phyloP scores from a whole-genome alignment of 192 early-diverging fungal genomes.

The Dissophora ornata region DNA sequence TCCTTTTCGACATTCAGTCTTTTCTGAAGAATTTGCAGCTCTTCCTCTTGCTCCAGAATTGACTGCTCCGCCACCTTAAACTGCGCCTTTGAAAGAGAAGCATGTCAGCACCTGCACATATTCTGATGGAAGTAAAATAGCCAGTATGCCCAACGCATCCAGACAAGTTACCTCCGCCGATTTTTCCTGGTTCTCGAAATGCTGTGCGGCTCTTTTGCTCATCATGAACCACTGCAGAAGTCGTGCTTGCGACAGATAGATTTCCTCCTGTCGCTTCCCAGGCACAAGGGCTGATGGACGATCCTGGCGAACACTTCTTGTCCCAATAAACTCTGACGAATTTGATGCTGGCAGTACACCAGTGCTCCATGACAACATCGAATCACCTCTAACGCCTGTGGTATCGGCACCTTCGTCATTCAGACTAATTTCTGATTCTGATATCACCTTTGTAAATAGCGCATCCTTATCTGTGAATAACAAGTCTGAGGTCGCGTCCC shows the following conservation, averaged over 20 bases:
- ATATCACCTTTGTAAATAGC: neutral
- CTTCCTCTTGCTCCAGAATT: slow-evolving; percentile 16
- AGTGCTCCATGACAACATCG: neutral
- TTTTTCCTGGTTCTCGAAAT: slow-evolving; percentile 25
- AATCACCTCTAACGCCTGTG: too few species aligned
- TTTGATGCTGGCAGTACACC: too few species aligned
- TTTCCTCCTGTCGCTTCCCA: slow-evolving; percentile 30
- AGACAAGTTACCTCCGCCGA: slow-evolving; percentile 20
- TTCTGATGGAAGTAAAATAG: too few species aligned
- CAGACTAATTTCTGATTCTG: neutral
- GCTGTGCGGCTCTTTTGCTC: slow-evolving; percentile 5
- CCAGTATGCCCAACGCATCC: neutral
- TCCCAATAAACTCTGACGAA: neutral
- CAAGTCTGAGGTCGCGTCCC: neutral
- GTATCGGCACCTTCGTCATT: neutral
- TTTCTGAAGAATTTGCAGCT: slow-evolving; percentile 7
- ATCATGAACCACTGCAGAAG: slow-evolving; percentile 38
- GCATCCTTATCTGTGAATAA: neutral
- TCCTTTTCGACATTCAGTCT: slow-evolving; percentile 31
- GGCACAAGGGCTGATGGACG: neutral
- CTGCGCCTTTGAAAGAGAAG: slow-evolving; percentile 4
- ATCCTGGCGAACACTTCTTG: slow-evolving; percentile 21
- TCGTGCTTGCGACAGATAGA: slow-evolving; percentile 39
- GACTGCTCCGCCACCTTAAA: slow-evolving; percentile 9
- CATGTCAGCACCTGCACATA: neutral